Percentiles rank a stretch among this genome's conserved stretches.
Evolutionary conservation across 768 basidiomycete genomes (phyloP).

Genomic region (Kwoniella mangroviensis): DNA sequence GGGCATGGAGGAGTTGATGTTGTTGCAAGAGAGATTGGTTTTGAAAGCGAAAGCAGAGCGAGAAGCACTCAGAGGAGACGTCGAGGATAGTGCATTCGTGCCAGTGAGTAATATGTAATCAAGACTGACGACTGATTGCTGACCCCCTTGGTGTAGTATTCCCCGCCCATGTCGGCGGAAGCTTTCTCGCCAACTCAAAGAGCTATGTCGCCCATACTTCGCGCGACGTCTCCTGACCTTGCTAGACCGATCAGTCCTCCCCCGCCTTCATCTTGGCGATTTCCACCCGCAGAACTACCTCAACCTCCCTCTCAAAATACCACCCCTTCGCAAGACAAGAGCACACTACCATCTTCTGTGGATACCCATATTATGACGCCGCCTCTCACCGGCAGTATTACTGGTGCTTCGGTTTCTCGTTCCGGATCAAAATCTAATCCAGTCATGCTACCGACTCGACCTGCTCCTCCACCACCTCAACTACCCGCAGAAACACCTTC

Average conservation of each 20-base stretch:
- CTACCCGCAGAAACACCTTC: constrained; percentile 20
- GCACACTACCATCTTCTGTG: constrained; percentile 6
- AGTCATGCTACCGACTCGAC: constrained; percentile 9
- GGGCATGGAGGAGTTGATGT: constrained; percentile 31
- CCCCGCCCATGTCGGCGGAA: constrained; percentile 15
- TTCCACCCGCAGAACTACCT: constrained; percentile 4
- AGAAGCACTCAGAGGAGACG: constrained; percentile 31
- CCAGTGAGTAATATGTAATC: constrained; percentile 19
- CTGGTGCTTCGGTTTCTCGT: constrained; percentile 4
- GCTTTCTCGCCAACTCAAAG: constrained; percentile 4
- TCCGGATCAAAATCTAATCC: constrained; percentile 8
- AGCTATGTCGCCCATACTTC: constrained; percentile 4
- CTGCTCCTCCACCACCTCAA: constrained; percentile 14
- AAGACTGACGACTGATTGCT: not conserved
- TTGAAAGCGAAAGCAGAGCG: constrained; percentile 42
- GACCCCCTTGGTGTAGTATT: constrained; percentile 3
- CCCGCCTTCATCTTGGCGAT: constrained; percentile 22
- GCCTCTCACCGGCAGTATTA: constrained; percentile 10
- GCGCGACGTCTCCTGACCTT: constrained; percentile 18
- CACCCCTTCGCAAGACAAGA: constrained; percentile 15
- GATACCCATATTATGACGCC: constrained; percentile 26
- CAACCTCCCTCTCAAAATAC: not conserved
- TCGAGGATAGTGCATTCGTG: constrained; percentile 18
- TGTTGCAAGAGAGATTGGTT: constrained; percentile 43
- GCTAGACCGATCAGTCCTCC: constrained; percentile 21